phyloP scores from a whole-genome alignment of 2,329 filamentous ascomycete species.

The Zasmidium citrigriseum region DNA sequence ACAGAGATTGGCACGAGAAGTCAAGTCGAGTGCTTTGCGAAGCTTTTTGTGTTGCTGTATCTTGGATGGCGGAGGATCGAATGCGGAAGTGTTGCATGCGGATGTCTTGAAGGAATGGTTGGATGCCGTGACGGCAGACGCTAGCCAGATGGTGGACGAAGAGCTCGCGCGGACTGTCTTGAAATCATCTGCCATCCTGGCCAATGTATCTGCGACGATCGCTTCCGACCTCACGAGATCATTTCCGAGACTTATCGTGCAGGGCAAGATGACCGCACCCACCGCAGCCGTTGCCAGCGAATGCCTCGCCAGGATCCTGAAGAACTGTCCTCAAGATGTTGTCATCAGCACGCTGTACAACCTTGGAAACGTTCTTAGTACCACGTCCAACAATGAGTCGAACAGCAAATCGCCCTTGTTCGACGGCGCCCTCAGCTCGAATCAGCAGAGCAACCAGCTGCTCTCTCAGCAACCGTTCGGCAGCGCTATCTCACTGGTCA shows the following conservation, averaged over 20 bases:
- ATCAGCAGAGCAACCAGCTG: constrained; percentile 11
- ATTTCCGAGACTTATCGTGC: constrained; percentile 84
- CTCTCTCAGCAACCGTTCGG: constrained; percentile 45
- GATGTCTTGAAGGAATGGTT: constrained; percentile 83
- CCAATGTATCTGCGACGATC: constrained; percentile 70
- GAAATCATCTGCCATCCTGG: constrained; percentile 78
- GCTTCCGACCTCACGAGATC: constrained; percentile 76
- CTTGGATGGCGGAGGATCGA: constrained; percentile 74
- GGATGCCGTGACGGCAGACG: constrained; percentile 76
- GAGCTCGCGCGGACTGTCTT: constrained; percentile 76
- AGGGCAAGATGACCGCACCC: constrained; percentile 69
- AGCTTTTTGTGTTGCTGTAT: constrained; percentile 84
- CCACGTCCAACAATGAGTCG: constrained; percentile 59
- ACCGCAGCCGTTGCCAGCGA: constrained; percentile 78
- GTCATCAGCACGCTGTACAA: constrained; percentile 95
- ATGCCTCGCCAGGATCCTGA: constrained; percentile 79
- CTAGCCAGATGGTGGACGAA: constrained; percentile 78
- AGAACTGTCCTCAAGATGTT: constrained; percentile 83
- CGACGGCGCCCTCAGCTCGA: constrained; percentile 45
- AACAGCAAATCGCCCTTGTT: constrained; percentile 46
- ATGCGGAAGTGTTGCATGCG: constrained; percentile 46
- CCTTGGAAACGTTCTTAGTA: constrained; percentile 90
- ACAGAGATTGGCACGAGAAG: constrained; percentile 79
- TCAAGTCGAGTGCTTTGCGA: constrained; percentile 79
- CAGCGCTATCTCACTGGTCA: constrained; percentile 76